These are phyloP conservation scores for Echinochloa phyllopogon DNA, from an alignment of 176 grass and related monocot species.

Conservation along the genomic window DNA sequence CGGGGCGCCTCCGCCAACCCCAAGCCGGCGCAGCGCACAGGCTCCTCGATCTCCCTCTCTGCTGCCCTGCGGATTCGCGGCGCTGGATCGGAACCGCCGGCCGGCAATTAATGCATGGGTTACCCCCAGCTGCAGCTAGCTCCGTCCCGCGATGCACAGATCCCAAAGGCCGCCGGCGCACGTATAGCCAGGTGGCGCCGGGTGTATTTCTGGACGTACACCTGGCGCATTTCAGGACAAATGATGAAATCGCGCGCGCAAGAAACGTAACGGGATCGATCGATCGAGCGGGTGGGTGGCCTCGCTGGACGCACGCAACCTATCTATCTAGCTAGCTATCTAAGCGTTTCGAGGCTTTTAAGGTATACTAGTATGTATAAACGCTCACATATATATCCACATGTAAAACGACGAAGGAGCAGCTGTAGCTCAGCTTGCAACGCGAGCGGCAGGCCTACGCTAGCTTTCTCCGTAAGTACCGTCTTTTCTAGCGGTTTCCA, in stretches of 20 bases:
- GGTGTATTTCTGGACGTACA: neutral
- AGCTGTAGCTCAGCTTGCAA: no score
- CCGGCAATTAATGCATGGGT: neutral
- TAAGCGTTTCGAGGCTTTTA: neutral
- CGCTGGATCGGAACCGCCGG: neutral
- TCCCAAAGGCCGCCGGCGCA: neutral
- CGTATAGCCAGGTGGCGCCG: neutral
- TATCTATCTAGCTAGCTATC: no score
- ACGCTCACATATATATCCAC: neutral
- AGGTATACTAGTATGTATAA: neutral
- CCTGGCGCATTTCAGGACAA: no score
- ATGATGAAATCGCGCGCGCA: neutral
- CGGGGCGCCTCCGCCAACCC: neutral
- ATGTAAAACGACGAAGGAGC: neutral
- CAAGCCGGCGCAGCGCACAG: constrained; percentile 1
- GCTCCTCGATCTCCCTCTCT: no score
- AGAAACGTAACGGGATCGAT: neutral
- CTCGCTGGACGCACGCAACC: neutral
- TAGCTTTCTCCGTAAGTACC: neutral
- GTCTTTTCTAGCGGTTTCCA: neutral
- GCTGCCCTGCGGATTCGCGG: neutral
- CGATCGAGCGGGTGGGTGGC: neutral
- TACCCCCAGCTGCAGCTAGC: neutral
- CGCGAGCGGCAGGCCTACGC: no score
- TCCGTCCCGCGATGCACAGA: neutral